Percentiles rank a stretch among this genome's conserved stretches.
Evolutionary conservation across 176 grass and related monocot species (phyloP).

Genomic region (Aegilops longissima): DNA sequence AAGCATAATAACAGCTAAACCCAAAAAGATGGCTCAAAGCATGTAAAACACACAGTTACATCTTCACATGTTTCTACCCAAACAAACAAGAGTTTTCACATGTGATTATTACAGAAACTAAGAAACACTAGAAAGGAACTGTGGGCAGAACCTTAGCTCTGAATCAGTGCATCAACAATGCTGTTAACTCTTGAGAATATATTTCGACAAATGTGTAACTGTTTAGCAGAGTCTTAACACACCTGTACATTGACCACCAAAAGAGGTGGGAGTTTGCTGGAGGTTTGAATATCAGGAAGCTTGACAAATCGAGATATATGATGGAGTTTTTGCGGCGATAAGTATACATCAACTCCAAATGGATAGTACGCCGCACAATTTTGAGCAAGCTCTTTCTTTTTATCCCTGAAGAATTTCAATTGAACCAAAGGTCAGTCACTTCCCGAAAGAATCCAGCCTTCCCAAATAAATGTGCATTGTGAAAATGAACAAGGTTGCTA

Average conservation of each 20-base stretch:
- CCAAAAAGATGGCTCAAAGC: background rate
- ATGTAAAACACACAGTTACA: slow-evolving; percentile 9
- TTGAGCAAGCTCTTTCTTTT: slow-evolving; percentile 91
- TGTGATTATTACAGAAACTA: background rate
- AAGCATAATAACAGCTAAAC: background rate
- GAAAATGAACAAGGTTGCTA: slow-evolving; percentile 15
- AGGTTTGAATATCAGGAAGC: slow-evolving; percentile 67
- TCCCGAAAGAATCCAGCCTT: slow-evolving; percentile 7
- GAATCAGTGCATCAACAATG: background rate
- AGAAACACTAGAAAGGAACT: background rate
- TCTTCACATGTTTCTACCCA: slow-evolving; percentile 4
- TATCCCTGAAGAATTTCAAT: slow-evolving; percentile 63
- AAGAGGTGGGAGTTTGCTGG: slow-evolving; percentile 73
- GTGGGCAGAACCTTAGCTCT: slow-evolving; percentile 1
- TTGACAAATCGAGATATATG: slow-evolving; percentile 95
- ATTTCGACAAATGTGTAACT: background rate
- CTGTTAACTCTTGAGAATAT: background rate
- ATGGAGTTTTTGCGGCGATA: slow-evolving; percentile 80
- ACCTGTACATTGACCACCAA: slow-evolving; percentile 99
- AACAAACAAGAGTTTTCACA: background rate
- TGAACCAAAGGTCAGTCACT: slow-evolving; percentile 18
- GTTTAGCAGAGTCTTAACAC: background rate
- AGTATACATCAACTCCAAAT: slow-evolving; percentile 88
- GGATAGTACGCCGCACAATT: slow-evolving; percentile 90
- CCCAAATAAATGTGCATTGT: background rate